Evolutionary conservation across 2,329 filamentous ascomycete genomes (phyloP), one percentile per base, ranked within the genome.

Genomic region (Penicillium fuscoglaucum): DNA sequence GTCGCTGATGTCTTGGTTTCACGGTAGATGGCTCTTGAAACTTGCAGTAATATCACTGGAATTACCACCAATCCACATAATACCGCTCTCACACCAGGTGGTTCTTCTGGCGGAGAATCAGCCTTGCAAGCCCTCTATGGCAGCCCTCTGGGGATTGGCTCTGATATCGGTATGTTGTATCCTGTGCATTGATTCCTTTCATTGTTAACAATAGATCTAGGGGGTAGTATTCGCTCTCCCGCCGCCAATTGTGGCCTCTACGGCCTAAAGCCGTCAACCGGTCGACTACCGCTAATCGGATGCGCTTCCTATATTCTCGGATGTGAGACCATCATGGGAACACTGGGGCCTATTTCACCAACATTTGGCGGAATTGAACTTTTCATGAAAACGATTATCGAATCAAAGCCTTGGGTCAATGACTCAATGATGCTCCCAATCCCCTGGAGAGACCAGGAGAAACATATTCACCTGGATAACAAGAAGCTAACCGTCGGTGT

Each of bases 401-500:
- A 50, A 50, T 39, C 47, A 8, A 50, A 50, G 17, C 47, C 47
- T 39, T 50, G 47, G 47, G 9, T n/a, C 33, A 39, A 4, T 1
- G 47, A 50, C 15, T 50, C 47, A 3, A 50, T 50, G 47, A 50
- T 50, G 31, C 47, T 50, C 39, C 47, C 47, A 19, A 50, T 50
- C 12, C 47, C 47, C 2, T 50, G 47, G 31, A 37, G 47, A 28
- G 47, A 50, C 24, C 47, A 50, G 33, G 47, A 37, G 4, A 19
- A 63, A 19, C 43, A 67, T 1, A 72, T 47, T 39, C 54, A 65
- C 33, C 66, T 64, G 8, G 57, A 56, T 12, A 45, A 55, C 15
- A 69, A 71, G 24, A 80, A 72, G 53, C 70, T 89, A 26, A 82
- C 77, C 44, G 76, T 90, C 51, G 87, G 78, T 6, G 79, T 89